Percentiles rank a stretch among this genome's conserved stretches.
These are phyloP conservation scores for Amaranthus cruentus DNA, from an alignment of 148 eudicot species.

Conservation along the genomic window DNA sequence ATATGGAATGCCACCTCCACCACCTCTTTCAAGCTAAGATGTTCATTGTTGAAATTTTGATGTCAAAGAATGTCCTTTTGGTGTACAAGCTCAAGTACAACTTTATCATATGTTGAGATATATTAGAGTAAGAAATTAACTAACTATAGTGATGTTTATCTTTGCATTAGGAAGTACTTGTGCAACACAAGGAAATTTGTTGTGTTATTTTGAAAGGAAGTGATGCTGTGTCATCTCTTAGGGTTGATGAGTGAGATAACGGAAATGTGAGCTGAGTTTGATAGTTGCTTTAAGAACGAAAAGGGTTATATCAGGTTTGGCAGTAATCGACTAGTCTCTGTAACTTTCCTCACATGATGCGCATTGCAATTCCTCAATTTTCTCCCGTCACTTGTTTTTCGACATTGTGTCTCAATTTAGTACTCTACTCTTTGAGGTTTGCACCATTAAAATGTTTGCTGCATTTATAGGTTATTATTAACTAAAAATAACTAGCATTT, in stretches of 20 bases:
- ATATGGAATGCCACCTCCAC: conserved; percentile 49
- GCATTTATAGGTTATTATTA: too few species aligned
- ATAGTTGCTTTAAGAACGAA: too few species aligned
- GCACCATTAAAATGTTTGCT: too few species aligned
- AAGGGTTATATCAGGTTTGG: too few species aligned
- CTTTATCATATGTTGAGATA: conserved; percentile 4
- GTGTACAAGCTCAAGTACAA: conserved; percentile 14
- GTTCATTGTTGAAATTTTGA: conserved; percentile 9
- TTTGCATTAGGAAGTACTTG: neutral
- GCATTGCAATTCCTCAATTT: too few species aligned
- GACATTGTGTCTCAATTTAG: too few species aligned
- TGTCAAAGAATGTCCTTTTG: conserved; percentile 1
- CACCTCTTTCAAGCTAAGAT: conserved; percentile 28
- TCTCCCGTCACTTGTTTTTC: too few species aligned
- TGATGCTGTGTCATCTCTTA: neutral
- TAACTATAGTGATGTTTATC: neutral
- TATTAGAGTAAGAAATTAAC: neutral
- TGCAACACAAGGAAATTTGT: neutral
- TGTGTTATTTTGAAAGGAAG: neutral
- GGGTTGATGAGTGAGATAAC: neutral
- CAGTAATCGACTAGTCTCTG: too few species aligned
- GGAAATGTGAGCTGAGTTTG: too few species aligned
- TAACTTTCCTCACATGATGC: too few species aligned
- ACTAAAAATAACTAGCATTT: too few species aligned
- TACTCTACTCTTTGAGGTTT: too few species aligned